Conservation (phyloP, 495 filamentous ascomycete species). For the Xylaria telfairii region DNA sequence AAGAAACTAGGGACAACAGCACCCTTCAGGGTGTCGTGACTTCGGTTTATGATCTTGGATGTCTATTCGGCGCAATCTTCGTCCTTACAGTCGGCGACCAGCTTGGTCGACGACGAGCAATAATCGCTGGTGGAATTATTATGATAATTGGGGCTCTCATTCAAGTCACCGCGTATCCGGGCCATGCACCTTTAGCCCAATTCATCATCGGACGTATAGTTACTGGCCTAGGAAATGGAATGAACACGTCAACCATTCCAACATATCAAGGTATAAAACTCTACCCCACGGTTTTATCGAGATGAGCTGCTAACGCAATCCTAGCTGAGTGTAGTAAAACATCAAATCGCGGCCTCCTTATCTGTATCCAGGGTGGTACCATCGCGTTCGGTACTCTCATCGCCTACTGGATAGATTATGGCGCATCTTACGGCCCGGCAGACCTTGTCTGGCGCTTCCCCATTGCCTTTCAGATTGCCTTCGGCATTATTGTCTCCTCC, state of each 20-base stretch:
- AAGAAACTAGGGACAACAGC: conserved; percentile 66
- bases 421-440: conserved; percentile 68
- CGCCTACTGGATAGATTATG: conserved; percentile 86
- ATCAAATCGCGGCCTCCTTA: conserved; percentile 78
- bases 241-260: conserved; percentile 79
- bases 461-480: conserved; percentile 81
- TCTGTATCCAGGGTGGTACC: conserved; percentile 82
- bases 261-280: conserved; percentile 73
- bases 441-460: conserved; percentile 80
- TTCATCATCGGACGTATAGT: conserved; percentile 77
- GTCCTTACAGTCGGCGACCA: conserved; percentile 71
- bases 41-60: conserved; percentile 84
- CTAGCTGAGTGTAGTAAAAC: conserved; percentile 70
- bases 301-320: not conserved
- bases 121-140: conserved; percentile 64
- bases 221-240: conserved; percentile 78
- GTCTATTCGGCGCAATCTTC: conserved; percentile 74
- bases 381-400: conserved; percentile 81
- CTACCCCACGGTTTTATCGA: conserved; percentile 45
- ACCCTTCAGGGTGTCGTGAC: conserved; percentile 83
- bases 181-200: conserved; percentile 58
- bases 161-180: conserved; percentile 62
- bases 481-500: conserved; percentile 68
- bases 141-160: conserved; percentile 80
- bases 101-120: conserved; percentile 66